Percentiles rank a stretch among this genome's conserved stretches.
phyloP scores from a whole-genome alignment of 2,329 filamentous ascomycete species.

The Dothideomycetes sp. region DNA sequence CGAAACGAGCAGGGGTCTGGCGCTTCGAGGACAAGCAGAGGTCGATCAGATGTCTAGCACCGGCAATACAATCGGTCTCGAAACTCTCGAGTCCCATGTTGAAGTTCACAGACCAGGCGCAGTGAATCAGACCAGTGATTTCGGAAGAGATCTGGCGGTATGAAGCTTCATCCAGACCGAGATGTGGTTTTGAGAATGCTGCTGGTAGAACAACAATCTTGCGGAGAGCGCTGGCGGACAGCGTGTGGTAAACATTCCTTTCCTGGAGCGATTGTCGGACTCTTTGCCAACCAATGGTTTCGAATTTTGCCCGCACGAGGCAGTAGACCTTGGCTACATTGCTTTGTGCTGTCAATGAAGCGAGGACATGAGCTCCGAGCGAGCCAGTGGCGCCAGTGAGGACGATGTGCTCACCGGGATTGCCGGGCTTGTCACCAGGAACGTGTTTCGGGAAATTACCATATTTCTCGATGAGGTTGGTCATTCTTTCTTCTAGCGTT shows the following conservation, averaged over 20 bases:
- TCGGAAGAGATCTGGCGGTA: conserved; percentile 19
- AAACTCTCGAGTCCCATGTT: conserved; percentile 40
- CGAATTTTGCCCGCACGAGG: conserved; percentile 34
- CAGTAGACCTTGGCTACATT: conserved; percentile 31
- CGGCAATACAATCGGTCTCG: conserved; percentile 32
- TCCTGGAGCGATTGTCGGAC: conserved; percentile 22
- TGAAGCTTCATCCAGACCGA: conserved; percentile 25
- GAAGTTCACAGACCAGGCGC: conserved; percentile 46
- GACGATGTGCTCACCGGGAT: conserved; percentile 17
- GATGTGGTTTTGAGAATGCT: conserved; percentile 25
- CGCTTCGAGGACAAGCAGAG: conserved; percentile 21
- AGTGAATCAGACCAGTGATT: conserved; percentile 36
- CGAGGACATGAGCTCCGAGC: conserved; percentile 46
- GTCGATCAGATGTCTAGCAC: conserved; percentile 29
- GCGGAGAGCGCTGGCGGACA: conserved; percentile 13
- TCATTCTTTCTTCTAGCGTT: conserved; percentile 15
- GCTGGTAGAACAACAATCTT: conserved; percentile 29
- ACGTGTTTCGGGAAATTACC: conserved; percentile 20
- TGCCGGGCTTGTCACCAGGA: conserved; percentile 7
- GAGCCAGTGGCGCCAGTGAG: conserved; percentile 55
- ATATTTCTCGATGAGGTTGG: conserved; percentile 19
- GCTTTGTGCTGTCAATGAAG: conserved; percentile 15
- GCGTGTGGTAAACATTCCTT: conserved; percentile 23
- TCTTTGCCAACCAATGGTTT: conserved; percentile 19
- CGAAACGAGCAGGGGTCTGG: conserved; percentile 26